phyloP scores from a whole-genome alignment of 257 asterid genomes.

The Nicotiana tomentosiformis region DNA sequence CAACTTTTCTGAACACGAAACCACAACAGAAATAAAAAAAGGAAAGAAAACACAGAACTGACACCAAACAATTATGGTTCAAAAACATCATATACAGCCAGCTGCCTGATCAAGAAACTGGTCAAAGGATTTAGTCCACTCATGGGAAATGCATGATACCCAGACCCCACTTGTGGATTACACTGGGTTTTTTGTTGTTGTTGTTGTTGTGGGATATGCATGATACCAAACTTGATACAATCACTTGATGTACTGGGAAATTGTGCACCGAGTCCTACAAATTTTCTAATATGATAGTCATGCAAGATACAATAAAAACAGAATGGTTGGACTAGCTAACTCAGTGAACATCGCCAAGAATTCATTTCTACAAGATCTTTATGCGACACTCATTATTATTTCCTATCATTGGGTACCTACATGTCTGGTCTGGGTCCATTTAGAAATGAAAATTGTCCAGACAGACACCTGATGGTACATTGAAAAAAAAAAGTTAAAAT shows the following conservation, averaged over 20 bases:
- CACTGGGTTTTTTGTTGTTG: too few relatives aligned
- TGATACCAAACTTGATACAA: neutral
- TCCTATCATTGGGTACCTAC: neutral
- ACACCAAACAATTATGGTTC: neutral
- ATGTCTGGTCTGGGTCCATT: neutral
- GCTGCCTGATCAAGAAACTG: neutral
- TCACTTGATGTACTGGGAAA: neutral
- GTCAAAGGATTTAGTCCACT: neutral
- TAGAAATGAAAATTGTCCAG: neutral
- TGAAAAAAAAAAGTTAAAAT: neutral
- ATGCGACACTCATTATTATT: neutral
- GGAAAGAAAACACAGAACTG: neutral
- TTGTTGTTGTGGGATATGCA: too few relatives aligned
- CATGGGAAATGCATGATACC: neutral
- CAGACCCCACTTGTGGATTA: too few relatives aligned
- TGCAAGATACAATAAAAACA: neutral
- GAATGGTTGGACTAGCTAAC: neutral
- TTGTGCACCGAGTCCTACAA: neutral
- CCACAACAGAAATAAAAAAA: neutral
- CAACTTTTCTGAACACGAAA: constrained; percentile 29
- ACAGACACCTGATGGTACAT: neutral
- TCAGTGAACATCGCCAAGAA: neutral
- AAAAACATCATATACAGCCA: neutral
- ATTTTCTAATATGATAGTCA: neutral
- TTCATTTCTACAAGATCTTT: neutral